Conservation (phyloP, 257 asterid genomes). For the Osmanthus fragrans region DNA sequence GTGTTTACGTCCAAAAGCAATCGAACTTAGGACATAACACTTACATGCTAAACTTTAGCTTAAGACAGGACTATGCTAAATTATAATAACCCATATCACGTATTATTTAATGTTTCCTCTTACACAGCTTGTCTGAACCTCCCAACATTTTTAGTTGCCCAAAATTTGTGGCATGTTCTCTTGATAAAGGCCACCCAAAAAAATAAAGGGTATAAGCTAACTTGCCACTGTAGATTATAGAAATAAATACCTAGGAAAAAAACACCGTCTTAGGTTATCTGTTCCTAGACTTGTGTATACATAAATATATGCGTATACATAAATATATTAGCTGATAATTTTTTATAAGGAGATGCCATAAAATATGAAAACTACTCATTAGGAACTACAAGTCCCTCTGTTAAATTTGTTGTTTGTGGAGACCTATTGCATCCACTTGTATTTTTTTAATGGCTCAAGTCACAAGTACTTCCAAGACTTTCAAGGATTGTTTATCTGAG, state of each 20-base stretch:
- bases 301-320: neutral
- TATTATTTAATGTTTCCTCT: neutral
- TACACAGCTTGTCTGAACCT: conserved; percentile 10
- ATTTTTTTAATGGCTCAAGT: conserved; percentile 26
- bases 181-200: conserved; percentile 20
- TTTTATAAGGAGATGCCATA: conserved; percentile 23
- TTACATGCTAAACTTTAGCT: neutral
- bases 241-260: conserved; percentile 5
- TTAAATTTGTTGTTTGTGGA: conserved; percentile 11
- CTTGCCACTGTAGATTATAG: conserved; percentile 8
- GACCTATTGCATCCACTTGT: conserved; percentile 35
- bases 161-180: conserved; percentile 19
- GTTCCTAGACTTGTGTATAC: conserved; percentile 6
- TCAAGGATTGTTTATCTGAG: conserved; percentile 31
- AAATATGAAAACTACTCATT: conserved; percentile 11
- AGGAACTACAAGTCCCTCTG: conserved; percentile 3
- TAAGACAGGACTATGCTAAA: neutral
- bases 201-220: neutral
- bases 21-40: too few relatives aligned
- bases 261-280: conserved; percentile 45
- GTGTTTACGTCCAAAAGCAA: too few relatives aligned
- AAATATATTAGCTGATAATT: neutral
- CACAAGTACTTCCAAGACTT: conserved; percentile 39
- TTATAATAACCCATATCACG: neutral
- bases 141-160: conserved; percentile 14